Conservation (phyloP, 495 filamentous ascomycete species). For the Neurospora sp. region DNA sequence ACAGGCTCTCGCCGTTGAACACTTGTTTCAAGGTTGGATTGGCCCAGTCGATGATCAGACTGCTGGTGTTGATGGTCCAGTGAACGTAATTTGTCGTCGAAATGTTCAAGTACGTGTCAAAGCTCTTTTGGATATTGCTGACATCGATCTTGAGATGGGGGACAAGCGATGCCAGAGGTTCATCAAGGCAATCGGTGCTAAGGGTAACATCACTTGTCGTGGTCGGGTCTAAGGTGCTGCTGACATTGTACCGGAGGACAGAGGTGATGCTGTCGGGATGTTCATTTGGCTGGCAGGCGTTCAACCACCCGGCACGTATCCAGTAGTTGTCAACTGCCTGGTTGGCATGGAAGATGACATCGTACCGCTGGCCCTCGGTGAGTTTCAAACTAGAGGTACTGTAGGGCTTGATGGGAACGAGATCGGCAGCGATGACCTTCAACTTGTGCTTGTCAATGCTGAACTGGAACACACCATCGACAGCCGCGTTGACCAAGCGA, state of each 20-base stretch:
- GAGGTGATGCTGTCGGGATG: constrained; percentile 39
- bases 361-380: constrained; percentile 55
- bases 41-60: constrained; percentile 22
- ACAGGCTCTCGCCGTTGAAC: constrained; percentile 16
- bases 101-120: not conserved
- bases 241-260: constrained; percentile 44
- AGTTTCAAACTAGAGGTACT: constrained; percentile 37
- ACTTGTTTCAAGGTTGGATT: constrained; percentile 20
- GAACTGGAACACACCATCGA: constrained; percentile 27
- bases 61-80: constrained; percentile 26
- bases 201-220: constrained; percentile 17
- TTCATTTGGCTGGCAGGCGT: constrained; percentile 30
- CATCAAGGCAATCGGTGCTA: constrained; percentile 15
- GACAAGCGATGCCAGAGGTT: constrained; percentile 17
- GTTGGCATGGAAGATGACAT: constrained; percentile 56
- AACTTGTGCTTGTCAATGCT: constrained; percentile 42
- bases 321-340: constrained; percentile 44
- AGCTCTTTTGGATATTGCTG: constrained; percentile 6
- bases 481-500: constrained; percentile 42
- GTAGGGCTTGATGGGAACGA: constrained; percentile 43
- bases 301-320: constrained; percentile 34
- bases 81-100: constrained; percentile 10
- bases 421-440: constrained; percentile 41
- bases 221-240: constrained; percentile 22
- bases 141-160: constrained; percentile 25